Base-by-base conservation (phyloP, 139 green algal species). In the Gonium pectorale region DNA sequence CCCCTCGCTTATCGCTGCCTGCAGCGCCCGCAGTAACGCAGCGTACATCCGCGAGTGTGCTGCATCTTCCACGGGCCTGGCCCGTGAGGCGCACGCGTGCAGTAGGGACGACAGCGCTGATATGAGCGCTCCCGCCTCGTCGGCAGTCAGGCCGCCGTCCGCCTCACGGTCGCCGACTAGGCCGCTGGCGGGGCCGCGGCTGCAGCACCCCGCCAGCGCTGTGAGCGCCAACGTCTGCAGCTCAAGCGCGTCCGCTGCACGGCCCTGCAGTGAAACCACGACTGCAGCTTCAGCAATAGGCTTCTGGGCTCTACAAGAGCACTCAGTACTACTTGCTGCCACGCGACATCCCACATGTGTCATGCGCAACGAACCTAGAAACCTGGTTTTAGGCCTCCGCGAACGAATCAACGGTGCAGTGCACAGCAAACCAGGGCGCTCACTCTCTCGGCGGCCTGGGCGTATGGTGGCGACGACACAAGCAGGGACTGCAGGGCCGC, bases 21-120 rank as follows among this genome's bases (percentile, higher is more conserved):
- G 46, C 51, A 90, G 52, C 15, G 68, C 75, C 9, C 66, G 63
- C 41, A 89, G 59, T 51, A 91, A 43, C 26, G 68, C 51, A 1
- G 68, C 78, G 60, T 90, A 89, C 46, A 88, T 43, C 40, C 86
- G 71, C 26, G 68, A 78, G 81, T 90, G 79, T 9, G 40, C 35
- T 0, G 29, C 33, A 52, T 88, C 83, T 60, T 92, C 89, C 40
- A 83, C 37, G 3, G 78, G 56, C n/a, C 78, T 67, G 3, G 38
- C n/a, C 31, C 68, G 52, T 0, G 29, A 35, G 5, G 67, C 41
- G 38, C 88, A 79, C 37, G 68, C 60, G 17, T 62, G 64, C 51
- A 81, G 66, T 60, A 89, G 59, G 13, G 64, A 64, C 26, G 27
- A 26, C n/a, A 37, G 35, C 0, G 79, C 31, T 0, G 79, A 43